Evolutionary conservation across 1,284 basidiomycete species (phyloP), one percentile per base, ranked within the genome.

Genomic region (Leccinum fuscescens): DNA sequence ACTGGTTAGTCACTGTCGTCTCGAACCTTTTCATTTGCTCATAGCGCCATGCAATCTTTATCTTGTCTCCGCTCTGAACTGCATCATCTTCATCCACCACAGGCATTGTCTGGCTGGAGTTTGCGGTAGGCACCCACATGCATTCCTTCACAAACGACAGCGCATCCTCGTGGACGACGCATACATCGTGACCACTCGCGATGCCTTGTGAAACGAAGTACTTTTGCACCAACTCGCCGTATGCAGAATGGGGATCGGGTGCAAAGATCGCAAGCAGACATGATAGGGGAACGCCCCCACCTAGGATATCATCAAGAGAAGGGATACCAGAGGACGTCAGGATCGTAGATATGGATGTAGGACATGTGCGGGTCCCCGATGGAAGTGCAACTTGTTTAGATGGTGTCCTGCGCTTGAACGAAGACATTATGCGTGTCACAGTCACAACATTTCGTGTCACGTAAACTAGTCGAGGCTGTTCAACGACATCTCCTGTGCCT

Each of bases 41-140:
- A 74, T 99, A 99, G 69, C 96, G 82, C 93, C 96, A 99, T 42
- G 96, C 96, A 69, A 98, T 97, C 77, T 90, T 93, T 64, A 94
- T 86, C 67, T 82, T 83, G 39, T 81, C 76, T 57, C 76, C 71
- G 44, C 72, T 74, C 61, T 77, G 76, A 42, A 70, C 69, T 8
- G 69, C 69, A 31, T 79, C 77, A 24, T 74, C 74, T 49, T 69
- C 69, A 14, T 65, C 55, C 27, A 44, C 49, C 24, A 56, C 54
- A 29, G 65, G 64, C 11, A 60, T 63, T 42, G 63, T 63, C 48
- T 66, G 62, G 51, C 64, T 62, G 35, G 69, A 65, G 24, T 65
- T 62, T 31, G 73, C 65, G 46, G 76, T 73, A 20, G 85, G 78
- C 57, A 79, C 76, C 94, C 94, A 96, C 89, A 95, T 94, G 74